Evolutionary conservation across 108 stramenopile genomes (phyloP), one percentile per base, ranked within the genome.

Genomic region (Pseudonitzschia pungens): DNA sequence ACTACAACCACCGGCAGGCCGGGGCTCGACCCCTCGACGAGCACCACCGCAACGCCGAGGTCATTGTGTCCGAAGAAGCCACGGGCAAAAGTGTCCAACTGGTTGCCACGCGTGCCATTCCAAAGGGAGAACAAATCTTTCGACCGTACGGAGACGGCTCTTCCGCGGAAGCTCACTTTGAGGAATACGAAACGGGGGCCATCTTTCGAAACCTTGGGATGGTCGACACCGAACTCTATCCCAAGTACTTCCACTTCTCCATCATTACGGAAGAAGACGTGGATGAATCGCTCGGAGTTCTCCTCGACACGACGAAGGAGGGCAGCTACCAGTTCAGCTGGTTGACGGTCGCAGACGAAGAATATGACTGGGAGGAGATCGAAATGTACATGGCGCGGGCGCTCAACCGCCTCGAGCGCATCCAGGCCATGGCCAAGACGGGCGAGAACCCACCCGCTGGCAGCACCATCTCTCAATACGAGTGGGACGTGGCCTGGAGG

Each of bases 161-260:
- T 92, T 88, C 64, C 31, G 58, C 0, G 53, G 68, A 1, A 64
- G 74, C 27, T 18, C 50, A 20, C 69, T 81, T 31, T n/a, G 27
- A 14, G 31, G 31, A 58, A 4, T 58, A 40, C 40, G n/a, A 86
- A 24, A 87, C 88, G 18, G 42, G 54, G 41, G 78, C 80, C 54
- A 72, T 88, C 42, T 74, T 88, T 29, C 83, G 85, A 12, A 81
- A 88, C 55, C 84, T 82, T 69, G 87, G 87, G 10, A 80, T 82
- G 33, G 76, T 88, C 21, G 85, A 88, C 48, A 26, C 60, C 12
- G 87, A 88, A 56, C 14, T 57, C 12, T 72, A 67, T 31, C 87
- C 87, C 18, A 85, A 84, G 54, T 52, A 53, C 10, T 86, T 73
- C 77, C 29, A 33, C 18, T 78, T 80, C 40, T 4, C n/a, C 9